These are phyloP conservation scores for Solioccasus polychromus DNA, from an alignment of 768 basidiomycete species.

Conservation along the genomic window DNA sequence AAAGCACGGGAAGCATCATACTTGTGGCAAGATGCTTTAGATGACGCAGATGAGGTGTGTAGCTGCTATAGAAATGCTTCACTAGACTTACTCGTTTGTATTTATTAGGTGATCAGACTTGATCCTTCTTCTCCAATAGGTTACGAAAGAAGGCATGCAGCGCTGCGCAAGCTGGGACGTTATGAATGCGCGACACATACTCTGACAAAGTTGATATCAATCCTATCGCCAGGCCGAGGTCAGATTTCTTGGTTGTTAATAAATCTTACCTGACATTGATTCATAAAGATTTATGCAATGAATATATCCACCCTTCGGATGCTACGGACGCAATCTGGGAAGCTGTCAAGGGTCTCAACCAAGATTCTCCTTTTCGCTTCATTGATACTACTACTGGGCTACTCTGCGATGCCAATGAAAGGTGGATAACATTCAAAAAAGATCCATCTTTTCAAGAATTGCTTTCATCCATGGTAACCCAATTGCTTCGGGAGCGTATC, in stretches of 20 bases:
- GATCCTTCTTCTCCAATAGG: constrained; percentile 13
- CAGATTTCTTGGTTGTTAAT: background rate
- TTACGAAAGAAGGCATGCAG: constrained; percentile 15
- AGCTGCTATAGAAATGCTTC: background rate
- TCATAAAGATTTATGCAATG: constrained; percentile 3
- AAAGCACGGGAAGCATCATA: constrained; percentile 2
- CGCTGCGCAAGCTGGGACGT: constrained; percentile 9
- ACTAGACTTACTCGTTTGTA: background rate
- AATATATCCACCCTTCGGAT: constrained; percentile 12
- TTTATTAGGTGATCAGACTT: constrained; percentile 7
- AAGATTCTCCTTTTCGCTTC: constrained; percentile 14
- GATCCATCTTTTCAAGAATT: constrained; percentile 12
- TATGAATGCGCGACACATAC: constrained; percentile 11
- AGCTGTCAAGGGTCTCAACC: background rate
- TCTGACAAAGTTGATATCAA: constrained; percentile 5
- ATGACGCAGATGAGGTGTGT: constrained; percentile 18
- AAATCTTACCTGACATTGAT: background rate
- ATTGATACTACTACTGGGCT: constrained; percentile 18
- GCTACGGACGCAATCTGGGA: background rate
- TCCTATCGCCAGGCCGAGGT: constrained; percentile 13
- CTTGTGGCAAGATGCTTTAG: constrained; percentile 11
- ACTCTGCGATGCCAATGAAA: constrained; percentile 16
- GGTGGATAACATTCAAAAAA: constrained; percentile 9
- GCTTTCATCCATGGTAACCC: constrained; percentile 14
- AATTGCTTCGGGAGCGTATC: constrained; percentile 5